These are phyloP conservation scores for Meyerozyma smithsonii DNA, from an alignment of 1,139 yeast species.

Conservation along the genomic window DNA sequence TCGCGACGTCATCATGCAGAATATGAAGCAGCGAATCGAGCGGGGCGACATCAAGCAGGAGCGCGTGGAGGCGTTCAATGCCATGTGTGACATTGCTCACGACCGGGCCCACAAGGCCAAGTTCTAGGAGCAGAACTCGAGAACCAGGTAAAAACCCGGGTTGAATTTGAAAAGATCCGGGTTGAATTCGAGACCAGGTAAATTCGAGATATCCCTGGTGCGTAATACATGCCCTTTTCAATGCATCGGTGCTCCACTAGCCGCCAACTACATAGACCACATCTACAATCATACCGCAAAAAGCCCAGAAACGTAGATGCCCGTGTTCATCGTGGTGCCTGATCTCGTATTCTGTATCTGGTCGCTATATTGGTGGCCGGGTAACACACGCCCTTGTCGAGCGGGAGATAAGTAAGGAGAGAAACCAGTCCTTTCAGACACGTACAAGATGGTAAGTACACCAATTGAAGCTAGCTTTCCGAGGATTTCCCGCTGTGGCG, in stretches of 20 bases:
- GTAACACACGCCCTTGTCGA: constrained; percentile 3
- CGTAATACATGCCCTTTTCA: too few relatives aligned
- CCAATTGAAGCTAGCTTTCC: too few relatives aligned
- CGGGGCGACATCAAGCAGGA: constrained; percentile 52
- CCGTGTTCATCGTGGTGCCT: not conserved
- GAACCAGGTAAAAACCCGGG: too few relatives aligned
- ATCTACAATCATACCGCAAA: too few relatives aligned
- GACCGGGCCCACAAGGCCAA: constrained; percentile 58
- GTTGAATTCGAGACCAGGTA: too few relatives aligned
- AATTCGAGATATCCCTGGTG: too few relatives aligned
- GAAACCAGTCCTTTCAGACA: constrained; percentile 1
- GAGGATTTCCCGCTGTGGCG: too few relatives aligned
- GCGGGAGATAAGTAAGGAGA: constrained; percentile 1
- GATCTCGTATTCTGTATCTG: not conserved
- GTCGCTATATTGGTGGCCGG: not conserved
- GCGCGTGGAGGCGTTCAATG: constrained; percentile 61
- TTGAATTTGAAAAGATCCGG: too few relatives aligned
- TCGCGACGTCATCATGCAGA: constrained; percentile 57
- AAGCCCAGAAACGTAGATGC: not conserved
- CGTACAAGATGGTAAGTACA: constrained; percentile 3
- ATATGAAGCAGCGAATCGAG: constrained; percentile 59
- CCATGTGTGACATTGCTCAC: constrained; percentile 87
- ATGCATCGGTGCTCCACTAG: too few relatives aligned
- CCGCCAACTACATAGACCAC: too few relatives aligned
- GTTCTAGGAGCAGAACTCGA: constrained; percentile 6